Evolutionary conservation across 495 filamentous ascomycete genomes (phyloP).

Genomic region (Schizothecium vesticola): DNA sequence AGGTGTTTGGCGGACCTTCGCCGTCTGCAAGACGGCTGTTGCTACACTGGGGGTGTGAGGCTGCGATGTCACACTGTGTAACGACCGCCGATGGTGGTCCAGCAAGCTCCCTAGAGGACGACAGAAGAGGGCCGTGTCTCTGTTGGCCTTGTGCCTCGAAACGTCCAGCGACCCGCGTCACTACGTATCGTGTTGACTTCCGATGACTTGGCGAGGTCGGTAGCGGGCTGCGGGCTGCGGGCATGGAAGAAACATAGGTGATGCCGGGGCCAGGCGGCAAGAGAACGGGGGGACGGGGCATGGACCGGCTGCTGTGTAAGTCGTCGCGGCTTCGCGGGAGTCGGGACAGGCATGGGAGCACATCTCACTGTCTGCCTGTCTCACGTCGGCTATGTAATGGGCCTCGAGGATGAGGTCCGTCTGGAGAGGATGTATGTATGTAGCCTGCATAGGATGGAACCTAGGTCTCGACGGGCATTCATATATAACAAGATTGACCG

Average conservation of each 20-base stretch:
- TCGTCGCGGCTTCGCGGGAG: not conserved
- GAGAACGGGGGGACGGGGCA: not conserved
- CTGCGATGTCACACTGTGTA: slow-evolving; percentile 5
- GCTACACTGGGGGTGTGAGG: not conserved
- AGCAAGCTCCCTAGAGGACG: not conserved
- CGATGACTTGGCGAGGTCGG: slow-evolving; percentile 11
- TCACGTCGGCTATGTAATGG: not conserved
- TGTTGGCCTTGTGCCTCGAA: slow-evolving; percentile 6
- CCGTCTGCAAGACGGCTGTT: not conserved
- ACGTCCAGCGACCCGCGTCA: slow-evolving; percentile 9
- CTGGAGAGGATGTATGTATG: not conserved
- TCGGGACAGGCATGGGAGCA: not conserved
- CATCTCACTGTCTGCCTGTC: not conserved
- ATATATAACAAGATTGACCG: not conserved
- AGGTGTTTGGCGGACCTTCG: not conserved
- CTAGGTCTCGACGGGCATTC: slow-evolving; percentile 2
- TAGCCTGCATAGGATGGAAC: not conserved
- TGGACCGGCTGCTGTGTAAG: not conserved
- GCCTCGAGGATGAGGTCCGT: not conserved
- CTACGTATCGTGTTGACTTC: slow-evolving; percentile 14
- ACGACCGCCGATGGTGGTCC: not conserved
- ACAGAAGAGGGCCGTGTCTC: not conserved
- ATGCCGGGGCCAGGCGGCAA: slow-evolving; percentile 1
- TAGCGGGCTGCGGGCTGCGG: not conserved
- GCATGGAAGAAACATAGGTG: not conserved